Base-by-base conservation (phyloP, 2,329 filamentous ascomycete species). In the Nothophaeocryptopus gaeumannii region DNA sequence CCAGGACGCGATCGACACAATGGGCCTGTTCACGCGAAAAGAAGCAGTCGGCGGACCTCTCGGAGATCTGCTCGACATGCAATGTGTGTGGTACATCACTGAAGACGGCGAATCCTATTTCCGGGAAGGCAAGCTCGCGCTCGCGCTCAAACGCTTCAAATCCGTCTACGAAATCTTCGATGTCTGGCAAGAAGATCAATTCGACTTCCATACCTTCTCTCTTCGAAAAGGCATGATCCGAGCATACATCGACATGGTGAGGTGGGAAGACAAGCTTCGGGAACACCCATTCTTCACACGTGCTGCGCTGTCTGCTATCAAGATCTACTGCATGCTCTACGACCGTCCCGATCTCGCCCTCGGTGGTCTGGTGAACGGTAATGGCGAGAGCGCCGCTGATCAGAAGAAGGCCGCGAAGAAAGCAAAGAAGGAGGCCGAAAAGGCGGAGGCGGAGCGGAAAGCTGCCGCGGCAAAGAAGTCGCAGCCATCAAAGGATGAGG, bases 151-250 rank as follows among this genome's bases (percentile, higher is more conserved):
- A 76, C 84, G 95, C 42, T 92, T 96, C 71, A 88, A 91, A 58
- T 79, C 88, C 15, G 82, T 99, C 50, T 85, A 86, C 68, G 89
- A 88, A 71, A 95, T 99, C 58, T 99, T 99, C 64, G 92, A 97
- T 59, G 84, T 89, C 14, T 99, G 93, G 93, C 87, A 95, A 67
- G 95, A 99, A 68, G 93, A 99, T 63, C 93, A 99, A 66, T 96
- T 97, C 63, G 93, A 99, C 69, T 99, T 99, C 76, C 95, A 99
- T 77, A 89, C 84, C 68, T 99, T 99, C 72, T 96, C 90, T 14
- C 76, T 99, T n/a, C 80, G 93, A 14, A 99, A 97, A 71, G 95
- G 95, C 11, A 92, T 96, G 77, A 89, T 97, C 53, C 80, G 92
- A 49, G 88, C 93, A 1, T 99, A 99, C 67, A 77, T 99, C 35